Base-by-base conservation (phyloP, 1,139 yeast genomes). In the Suhomyces chickasaworum region DNA sequence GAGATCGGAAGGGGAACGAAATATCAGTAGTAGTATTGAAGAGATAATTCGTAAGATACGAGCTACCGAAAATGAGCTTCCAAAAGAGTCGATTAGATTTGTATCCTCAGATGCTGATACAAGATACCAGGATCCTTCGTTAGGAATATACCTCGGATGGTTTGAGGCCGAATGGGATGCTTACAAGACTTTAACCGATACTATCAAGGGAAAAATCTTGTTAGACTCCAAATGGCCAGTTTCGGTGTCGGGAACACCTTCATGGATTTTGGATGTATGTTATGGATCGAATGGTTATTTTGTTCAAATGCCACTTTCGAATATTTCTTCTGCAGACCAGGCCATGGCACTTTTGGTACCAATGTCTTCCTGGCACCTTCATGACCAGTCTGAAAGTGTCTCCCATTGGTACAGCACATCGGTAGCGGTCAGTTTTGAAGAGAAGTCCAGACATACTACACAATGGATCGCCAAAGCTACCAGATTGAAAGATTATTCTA, bases 341-440 rank as follows among this genome's bases (percentile, higher is more conserved):
- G 49, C 46, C 1, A 36, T 46, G 35, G 44, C 49, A 7, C 41
- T 46, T 17, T 37, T 46, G 17, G 46, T 46, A 15, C 49, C 49
- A 6, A 46, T 46, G 49, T 39, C 49, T 2, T 42, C 45, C 10
- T 46, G 49, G 49, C 49, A 46, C 16, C 30, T 46, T 12, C 45
- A 43, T 25, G 41, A 46, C 34, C 49, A 46, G 21, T 38, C 42
- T 6, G 20, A 32, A n/a, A 16, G 21, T 21, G 49, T 46, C 3
- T 45, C 43, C 4, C 41, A 46, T 17, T 46, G 49, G 49, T 42
- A 42, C 41, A 36, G 41, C n/a, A 32, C 44, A 2, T 39, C 44
- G 4, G 9, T 22, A 12, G 21, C 42, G 15, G 37, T 43, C 13
- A 20, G 20, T 13, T 34, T 20, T 22, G 46, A 43, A 10, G 38